phyloP scores from a whole-genome alignment of 768 basidiomycete species.

The Chalciporus sphaerocephalus region DNA sequence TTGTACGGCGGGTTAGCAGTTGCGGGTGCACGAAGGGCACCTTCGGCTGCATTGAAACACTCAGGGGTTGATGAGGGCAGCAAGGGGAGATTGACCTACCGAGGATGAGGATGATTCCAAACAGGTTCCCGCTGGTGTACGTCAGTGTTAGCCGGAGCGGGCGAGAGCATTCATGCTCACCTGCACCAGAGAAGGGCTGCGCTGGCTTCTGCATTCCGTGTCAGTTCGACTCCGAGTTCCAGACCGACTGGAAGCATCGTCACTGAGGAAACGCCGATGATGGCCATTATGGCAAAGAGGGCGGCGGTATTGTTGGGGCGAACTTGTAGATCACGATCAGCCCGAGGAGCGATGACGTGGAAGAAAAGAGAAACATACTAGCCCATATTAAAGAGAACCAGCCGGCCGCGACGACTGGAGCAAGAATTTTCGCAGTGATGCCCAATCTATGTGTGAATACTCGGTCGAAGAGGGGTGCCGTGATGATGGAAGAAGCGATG shows the following conservation, averaged over 20 bases:
- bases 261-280: slow-evolving; percentile 64
- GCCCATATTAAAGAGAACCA: slow-evolving; percentile 84
- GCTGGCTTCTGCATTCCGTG: slow-evolving; percentile 74
- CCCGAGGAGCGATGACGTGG: slow-evolving; percentile 16
- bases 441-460: slow-evolving; percentile 73
- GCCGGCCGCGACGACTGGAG: slow-evolving; percentile 54
- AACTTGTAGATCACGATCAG: slow-evolving; percentile 66
- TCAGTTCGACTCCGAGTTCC: slow-evolving; percentile 77
- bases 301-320: slow-evolving; percentile 55
- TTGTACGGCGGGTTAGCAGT: slow-evolving; percentile 68
- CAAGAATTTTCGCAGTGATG: slow-evolving; percentile 51
- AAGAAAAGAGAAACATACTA: slow-evolving; percentile 43
- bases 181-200: slow-evolving; percentile 73
- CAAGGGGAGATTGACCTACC: slow-evolving; percentile 42
- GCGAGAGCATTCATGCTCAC: slow-evolving; percentile 38
- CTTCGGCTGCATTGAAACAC: slow-evolving; percentile 42
- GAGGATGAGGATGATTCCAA: slow-evolving; percentile 57
- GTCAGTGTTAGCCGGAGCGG: background rate
- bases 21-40: slow-evolving; percentile 63
- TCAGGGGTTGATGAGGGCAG: slow-evolving; percentile 22
- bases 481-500: slow-evolving; percentile 59
- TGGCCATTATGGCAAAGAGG: slow-evolving; percentile 61
- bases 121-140: slow-evolving; percentile 52
- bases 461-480: slow-evolving; percentile 76
- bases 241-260: slow-evolving; percentile 72